Conservation (phyloP, 257 asterid species). For the Solanum pinnatisectum region DNA sequence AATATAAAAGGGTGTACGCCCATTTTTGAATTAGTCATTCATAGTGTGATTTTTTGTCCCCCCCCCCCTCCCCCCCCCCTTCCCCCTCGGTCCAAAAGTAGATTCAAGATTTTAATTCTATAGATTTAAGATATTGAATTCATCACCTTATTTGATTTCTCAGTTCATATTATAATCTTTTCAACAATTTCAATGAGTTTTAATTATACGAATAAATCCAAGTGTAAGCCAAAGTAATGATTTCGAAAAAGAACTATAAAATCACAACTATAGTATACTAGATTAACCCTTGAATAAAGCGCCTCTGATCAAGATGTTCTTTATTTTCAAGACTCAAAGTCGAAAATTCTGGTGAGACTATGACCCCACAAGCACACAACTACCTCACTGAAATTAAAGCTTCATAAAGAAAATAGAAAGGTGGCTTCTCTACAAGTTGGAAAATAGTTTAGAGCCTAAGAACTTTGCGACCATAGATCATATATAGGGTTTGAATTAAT, state of each 20-base stretch:
- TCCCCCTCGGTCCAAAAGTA: no score
- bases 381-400: not conserved
- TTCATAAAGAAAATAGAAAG: not conserved
- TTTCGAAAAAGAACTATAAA: no score
- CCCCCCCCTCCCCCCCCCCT: no score
- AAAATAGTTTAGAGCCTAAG: not conserved
- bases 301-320: fast-evolving
- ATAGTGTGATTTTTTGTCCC: no score
- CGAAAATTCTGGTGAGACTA: not conserved
- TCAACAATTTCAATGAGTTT: not conserved
- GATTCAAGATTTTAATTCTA: not conserved
- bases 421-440: not conserved
- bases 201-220: not conserved
- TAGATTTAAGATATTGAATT: not conserved
- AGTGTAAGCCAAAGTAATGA: not conserved
- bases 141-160: not conserved
- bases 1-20: no score
- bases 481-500: not conserved
- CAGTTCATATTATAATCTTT: not conserved
- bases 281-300: not conserved
- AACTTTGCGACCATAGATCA: not conserved
- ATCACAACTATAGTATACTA: not conserved
- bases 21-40: no score
- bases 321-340: not conserved
- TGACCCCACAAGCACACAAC: not conserved